Evolutionary conservation across 1,284 basidiomycete species (phyloP).

Genomic region (Fistulinella cinereoalba): DNA sequence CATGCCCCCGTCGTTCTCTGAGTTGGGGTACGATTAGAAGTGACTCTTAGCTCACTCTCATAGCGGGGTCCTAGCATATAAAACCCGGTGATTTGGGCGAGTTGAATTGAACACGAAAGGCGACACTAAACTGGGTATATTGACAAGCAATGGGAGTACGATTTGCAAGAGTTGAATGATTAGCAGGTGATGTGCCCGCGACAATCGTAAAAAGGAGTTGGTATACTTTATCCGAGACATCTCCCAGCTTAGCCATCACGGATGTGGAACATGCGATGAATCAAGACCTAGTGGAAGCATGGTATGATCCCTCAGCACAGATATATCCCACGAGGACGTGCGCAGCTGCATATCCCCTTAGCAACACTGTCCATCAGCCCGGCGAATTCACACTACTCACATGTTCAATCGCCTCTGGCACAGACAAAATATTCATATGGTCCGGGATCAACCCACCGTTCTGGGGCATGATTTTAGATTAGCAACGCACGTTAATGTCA

Average conservation of each 20-base stretch:
- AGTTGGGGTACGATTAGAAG: too few species aligned
- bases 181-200: too few species aligned
- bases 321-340: conserved; percentile 28
- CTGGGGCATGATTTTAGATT: conserved; percentile 36
- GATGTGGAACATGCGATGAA: conserved; percentile 25
- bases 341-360: conserved; percentile 16
- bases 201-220: too few species aligned
- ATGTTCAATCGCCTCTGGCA: conserved; percentile 53
- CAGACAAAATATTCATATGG: conserved; percentile 75
- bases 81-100: too few species aligned
- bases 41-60: too few species aligned
- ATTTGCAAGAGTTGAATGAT: too few species aligned
- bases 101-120: too few species aligned
- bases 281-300: conserved; percentile 58
- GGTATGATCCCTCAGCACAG: conserved; percentile 38
- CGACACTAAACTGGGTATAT: too few species aligned
- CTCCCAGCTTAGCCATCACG: not conserved
- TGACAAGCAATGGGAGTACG: too few species aligned
- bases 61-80: too few species aligned
- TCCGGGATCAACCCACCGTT: conserved; percentile 59
- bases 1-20: too few species aligned
- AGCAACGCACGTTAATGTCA: not conserved
- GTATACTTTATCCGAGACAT: too few species aligned
- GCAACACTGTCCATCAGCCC: not conserved
- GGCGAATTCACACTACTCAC: conserved; percentile 38